These are phyloP conservation scores for Amanita thiersii DNA, from an alignment of 768 basidiomycete species.

Conservation along the genomic window DNA sequence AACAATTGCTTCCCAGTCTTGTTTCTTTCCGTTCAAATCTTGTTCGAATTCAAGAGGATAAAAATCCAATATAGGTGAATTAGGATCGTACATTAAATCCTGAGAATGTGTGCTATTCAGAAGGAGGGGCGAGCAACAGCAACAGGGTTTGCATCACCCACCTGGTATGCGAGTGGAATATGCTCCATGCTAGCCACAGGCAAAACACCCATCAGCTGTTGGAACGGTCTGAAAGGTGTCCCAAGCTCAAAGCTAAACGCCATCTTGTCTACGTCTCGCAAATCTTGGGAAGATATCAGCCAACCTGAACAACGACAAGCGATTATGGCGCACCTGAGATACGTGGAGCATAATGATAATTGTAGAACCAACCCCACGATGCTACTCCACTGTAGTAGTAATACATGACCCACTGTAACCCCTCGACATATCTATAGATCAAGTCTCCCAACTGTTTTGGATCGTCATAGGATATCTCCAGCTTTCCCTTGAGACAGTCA, in stretches of 20 bases:
- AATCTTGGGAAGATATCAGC: slow-evolving; percentile 22
- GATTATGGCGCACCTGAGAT: slow-evolving; percentile 66
- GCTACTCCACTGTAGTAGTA: slow-evolving; percentile 98
- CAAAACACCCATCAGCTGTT: slow-evolving; percentile 97
- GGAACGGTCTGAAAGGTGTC: slow-evolving; percentile 83
- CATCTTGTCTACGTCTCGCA: slow-evolving; percentile 73
- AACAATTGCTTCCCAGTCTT: slow-evolving; percentile 97
- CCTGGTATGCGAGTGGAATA: slow-evolving; percentile 81
- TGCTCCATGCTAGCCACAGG: slow-evolving; percentile 86
- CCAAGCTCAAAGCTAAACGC: slow-evolving; percentile 83
- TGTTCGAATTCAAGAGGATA: slow-evolving; percentile 88
- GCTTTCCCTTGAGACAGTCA: slow-evolving; percentile 55
- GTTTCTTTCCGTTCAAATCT: slow-evolving; percentile 96
- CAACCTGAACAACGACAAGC: neutral
- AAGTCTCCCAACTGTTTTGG: slow-evolving; percentile 62
- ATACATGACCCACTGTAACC: slow-evolving; percentile 98
- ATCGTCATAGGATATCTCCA: slow-evolving; percentile 72
- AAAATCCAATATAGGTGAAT: slow-evolving; percentile 88
- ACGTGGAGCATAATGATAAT: slow-evolving; percentile 95
- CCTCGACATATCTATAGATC: slow-evolving; percentile 80
- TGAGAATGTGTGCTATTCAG: slow-evolving; percentile 19
- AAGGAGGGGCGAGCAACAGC: neutral
- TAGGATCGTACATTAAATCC: slow-evolving; percentile 85
- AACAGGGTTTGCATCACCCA: slow-evolving; percentile 22
- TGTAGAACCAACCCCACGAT: slow-evolving; percentile 98